Percentiles rank a stretch among this genome's conserved stretches.
Evolutionary conservation across 2,329 filamentous ascomycete genomes (phyloP).

Genomic region (Clonostachys solani): DNA sequence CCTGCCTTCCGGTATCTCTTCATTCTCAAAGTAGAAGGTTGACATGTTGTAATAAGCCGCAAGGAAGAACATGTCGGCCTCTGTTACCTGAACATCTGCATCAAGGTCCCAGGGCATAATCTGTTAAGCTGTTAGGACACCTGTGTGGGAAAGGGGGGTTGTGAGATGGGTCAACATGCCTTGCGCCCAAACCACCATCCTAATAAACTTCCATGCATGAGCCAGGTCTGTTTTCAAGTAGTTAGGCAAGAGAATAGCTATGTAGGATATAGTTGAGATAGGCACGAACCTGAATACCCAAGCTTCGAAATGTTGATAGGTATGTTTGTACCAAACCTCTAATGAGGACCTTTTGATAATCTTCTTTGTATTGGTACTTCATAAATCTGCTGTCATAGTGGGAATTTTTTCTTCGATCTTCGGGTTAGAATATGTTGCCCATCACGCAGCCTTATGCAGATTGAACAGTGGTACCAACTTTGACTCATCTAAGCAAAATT

Average conservation of each 20-base stretch:
- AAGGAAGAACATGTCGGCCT: conserved; percentile 60
- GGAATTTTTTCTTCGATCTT: neutral
- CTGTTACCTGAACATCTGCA: conserved; percentile 69
- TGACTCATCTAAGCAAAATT: too few species aligned
- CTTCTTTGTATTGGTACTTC: conserved; percentile 35
- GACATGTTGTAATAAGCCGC: conserved; percentile 63
- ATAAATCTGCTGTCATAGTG: conserved; percentile 35
- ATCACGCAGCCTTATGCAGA: too few species aligned
- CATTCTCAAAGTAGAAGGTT: conserved; percentile 36
- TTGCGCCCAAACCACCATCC: conserved; percentile 82
- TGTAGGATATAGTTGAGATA: too few species aligned
- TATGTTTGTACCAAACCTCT: conserved; percentile 68
- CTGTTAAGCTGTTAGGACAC: conserved; percentile 22
- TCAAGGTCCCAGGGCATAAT: conserved; percentile 77
- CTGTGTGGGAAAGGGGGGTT: neutral
- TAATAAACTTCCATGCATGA: conserved; percentile 78
- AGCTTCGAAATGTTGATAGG: conserved; percentile 59
- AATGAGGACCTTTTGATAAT: conserved; percentile 57
- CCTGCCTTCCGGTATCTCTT: conserved; percentile 27
- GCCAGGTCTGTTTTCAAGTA: conserved; percentile 57
- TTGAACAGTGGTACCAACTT: too few species aligned
- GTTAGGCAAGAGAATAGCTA: too few species aligned
- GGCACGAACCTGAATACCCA: conserved; percentile 43
- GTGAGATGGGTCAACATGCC: conserved; percentile 15
- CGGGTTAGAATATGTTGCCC: too few species aligned